phyloP scores from a whole-genome alignment of 352 stramenopile species.

The Phytophthora citricola region DNA sequence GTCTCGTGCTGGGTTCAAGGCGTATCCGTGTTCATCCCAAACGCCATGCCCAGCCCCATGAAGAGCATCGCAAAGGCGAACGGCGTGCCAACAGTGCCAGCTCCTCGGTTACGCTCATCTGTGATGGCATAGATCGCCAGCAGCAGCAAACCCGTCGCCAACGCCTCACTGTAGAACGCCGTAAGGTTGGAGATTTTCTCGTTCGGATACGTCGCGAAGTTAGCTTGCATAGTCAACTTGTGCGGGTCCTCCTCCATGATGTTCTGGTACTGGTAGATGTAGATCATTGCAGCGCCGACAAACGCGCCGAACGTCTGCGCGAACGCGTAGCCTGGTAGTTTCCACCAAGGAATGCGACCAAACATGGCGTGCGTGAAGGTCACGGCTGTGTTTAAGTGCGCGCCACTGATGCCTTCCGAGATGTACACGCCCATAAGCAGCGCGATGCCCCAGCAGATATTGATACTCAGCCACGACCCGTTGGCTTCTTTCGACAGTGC shows the following conservation, averaged over 20 bases:
- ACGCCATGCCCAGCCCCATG: conserved; percentile 63
- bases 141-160: conserved; percentile 57
- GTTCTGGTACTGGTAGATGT: conserved; percentile 53
- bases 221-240: conserved; percentile 39
- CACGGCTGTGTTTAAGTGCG: conserved; percentile 64
- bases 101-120: conserved; percentile 52
- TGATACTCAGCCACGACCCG: conserved; percentile 70
- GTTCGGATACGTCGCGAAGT: conserved; percentile 61
- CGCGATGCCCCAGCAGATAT: conserved; percentile 67
- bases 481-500: conserved; percentile 45
- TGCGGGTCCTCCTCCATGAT: conserved; percentile 49
- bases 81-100: conserved; percentile 41
- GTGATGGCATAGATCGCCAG: conserved; percentile 62
- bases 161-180: conserved; percentile 63
- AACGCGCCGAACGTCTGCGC: conserved; percentile 54
- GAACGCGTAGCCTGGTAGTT: conserved; percentile 46
- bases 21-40: conserved; percentile 54
- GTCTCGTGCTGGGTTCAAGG: conserved; percentile 56
- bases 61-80: conserved; percentile 58
- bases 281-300: conserved; percentile 45
- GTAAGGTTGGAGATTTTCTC: conserved; percentile 45
- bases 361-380: conserved; percentile 59
- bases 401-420: conserved; percentile 51
- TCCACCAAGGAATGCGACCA: conserved; percentile 51
- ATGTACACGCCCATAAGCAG: conserved; percentile 62